Conservation (phyloP, 2,329 filamentous ascomycete genomes). For the Cryphonectria japonica region DNA sequence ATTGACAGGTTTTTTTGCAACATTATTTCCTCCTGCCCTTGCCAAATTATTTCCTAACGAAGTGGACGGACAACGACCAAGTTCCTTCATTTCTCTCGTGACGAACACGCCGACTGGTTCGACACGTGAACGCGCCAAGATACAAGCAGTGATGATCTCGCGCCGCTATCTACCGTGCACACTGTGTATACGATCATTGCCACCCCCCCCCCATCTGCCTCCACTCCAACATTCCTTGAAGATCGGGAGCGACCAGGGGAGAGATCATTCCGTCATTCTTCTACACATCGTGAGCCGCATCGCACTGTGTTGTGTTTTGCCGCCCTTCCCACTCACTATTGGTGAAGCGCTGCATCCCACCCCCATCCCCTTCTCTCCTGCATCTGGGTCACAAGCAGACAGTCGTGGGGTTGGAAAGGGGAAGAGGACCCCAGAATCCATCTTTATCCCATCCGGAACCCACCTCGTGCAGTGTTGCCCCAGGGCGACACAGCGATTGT, state of each 20-base stretch:
- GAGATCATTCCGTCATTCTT: not conserved
- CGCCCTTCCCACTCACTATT: conserved; percentile 1
- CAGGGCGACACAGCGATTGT: conserved; percentile 6
- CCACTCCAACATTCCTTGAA: not conserved
- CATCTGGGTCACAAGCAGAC: conserved; percentile 2
- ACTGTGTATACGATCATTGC: not conserved
- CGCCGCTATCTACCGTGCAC: not conserved
- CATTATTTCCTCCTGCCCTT: not conserved
- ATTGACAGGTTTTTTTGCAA: not conserved
- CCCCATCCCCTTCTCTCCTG: not conserved
- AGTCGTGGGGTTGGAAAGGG: conserved; percentile 17
- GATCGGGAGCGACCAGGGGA: not conserved
- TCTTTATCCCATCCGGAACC: conserved; percentile 9
- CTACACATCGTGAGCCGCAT: not conserved
- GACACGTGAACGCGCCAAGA: conserved; percentile 2
- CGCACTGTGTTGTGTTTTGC: conserved; percentile 1
- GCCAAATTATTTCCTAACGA: not conserved
- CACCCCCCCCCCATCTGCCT: not conserved
- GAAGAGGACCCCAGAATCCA: conserved; percentile 8
- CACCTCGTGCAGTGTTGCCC: conserved; percentile 8
- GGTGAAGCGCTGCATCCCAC: not conserved
- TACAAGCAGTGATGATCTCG: not conserved
- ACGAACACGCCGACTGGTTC: not conserved
- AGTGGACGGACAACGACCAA: not conserved
- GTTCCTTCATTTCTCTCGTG: too few relatives aligned